These are phyloP conservation scores for Penicillium manginii DNA, from an alignment of 495 filamentous ascomycete genomes.

Conservation along the genomic window DNA sequence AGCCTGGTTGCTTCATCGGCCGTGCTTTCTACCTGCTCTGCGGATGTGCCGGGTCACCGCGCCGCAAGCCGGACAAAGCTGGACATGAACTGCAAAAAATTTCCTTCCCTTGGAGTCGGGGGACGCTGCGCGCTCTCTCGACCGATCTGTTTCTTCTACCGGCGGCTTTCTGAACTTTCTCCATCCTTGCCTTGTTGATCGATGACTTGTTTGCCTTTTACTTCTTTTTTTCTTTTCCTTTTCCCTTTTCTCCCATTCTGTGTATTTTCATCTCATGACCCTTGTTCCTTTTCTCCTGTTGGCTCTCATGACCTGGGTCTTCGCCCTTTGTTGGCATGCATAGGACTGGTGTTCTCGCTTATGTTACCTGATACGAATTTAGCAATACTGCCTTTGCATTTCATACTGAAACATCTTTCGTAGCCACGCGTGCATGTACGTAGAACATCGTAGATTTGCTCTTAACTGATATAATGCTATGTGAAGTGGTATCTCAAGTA, in stretches of 20 bases:
- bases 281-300: conserved; percentile 25
- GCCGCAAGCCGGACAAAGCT: conserved; percentile 37
- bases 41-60: conserved; percentile 31
- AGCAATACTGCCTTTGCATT: conserved; percentile 5
- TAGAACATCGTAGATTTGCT: neutral
- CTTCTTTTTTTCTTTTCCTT: conserved; percentile 26
- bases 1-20: conserved; percentile 50
- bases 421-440: conserved; percentile 4
- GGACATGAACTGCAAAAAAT: conserved; percentile 30
- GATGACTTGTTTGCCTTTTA: conserved; percentile 22
- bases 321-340: conserved; percentile 46
- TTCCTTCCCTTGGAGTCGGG: conserved; percentile 18
- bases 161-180: conserved; percentile 27
- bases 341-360: conserved; percentile 49
- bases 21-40: conserved; percentile 27
- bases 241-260: conserved; percentile 12
- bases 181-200: conserved; percentile 24
- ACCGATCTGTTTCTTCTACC: conserved; percentile 21
- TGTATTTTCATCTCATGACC: conserved; percentile 20
- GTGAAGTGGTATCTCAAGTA: conserved; percentile 25
- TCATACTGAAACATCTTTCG: neutral
- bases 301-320: conserved; percentile 43
- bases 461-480: neutral
- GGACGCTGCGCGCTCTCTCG: conserved; percentile 30
- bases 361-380: conserved; percentile 32